Evolutionary conservation across 148 eudicot genomes (phyloP).

Genomic region (Persicaria maculosa): DNA sequence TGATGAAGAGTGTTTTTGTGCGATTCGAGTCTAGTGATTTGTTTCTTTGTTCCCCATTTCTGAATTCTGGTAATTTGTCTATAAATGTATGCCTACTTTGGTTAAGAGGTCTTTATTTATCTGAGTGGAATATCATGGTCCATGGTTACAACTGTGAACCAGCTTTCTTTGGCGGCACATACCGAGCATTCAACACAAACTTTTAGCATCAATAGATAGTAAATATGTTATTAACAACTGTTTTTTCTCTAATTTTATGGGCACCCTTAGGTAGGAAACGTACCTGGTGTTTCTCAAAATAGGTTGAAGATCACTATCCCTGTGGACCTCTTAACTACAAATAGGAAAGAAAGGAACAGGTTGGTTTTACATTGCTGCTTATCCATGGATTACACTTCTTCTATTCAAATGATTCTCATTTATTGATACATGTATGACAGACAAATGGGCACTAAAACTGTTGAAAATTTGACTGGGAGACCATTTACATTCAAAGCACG

Average conservation of each 20-base stretch:
- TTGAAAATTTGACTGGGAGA: slow-evolving; percentile 31
- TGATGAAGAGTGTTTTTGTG: too few relatives aligned
- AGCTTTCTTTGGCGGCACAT: not conserved
- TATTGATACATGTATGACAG: slow-evolving; percentile 29
- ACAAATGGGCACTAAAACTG: slow-evolving; percentile 33
- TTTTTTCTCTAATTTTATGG: slow-evolving; percentile 2
- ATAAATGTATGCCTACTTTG: too few relatives aligned
- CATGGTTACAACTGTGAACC: not conserved
- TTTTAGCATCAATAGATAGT: too few relatives aligned
- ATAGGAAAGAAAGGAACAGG: slow-evolving; percentile 71
- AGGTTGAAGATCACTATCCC: slow-evolving; percentile 72
- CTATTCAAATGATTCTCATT: not conserved
- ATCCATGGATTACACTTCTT: not conserved
- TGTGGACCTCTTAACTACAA: slow-evolving; percentile 68
- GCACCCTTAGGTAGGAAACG: slow-evolving; percentile 40
- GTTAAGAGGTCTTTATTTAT: not conserved
- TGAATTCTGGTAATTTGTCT: too few relatives aligned
- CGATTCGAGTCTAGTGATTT: too few relatives aligned
- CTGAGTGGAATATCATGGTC: not conserved
- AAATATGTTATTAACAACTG: not conserved
- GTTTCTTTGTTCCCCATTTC: too few relatives aligned
- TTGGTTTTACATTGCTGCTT: slow-evolving; percentile 14
- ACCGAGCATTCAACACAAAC: not conserved
- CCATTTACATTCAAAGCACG: slow-evolving; percentile 63
- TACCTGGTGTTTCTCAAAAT: slow-evolving; percentile 22